Conservation (phyloP, 306 rosid genomes). For the Ormosia emarginata region DNA sequence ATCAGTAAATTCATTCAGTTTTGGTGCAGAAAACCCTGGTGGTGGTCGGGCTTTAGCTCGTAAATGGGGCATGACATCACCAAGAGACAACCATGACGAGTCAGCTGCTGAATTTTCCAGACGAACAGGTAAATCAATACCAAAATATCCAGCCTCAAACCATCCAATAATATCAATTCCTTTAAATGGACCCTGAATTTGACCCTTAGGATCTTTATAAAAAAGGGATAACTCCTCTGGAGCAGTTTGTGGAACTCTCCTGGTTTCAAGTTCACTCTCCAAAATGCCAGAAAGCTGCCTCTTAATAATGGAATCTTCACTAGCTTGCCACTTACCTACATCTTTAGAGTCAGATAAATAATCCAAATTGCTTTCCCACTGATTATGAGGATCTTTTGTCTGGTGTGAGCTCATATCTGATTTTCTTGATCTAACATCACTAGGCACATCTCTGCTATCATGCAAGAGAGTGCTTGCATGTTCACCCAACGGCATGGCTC, state of each 20-base stretch:
- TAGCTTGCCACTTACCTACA: slow-evolving; percentile 56
- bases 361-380: slow-evolving; percentile 44
- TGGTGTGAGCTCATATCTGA: slow-evolving; percentile 48
- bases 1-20: slow-evolving; percentile 56
- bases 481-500: slow-evolving; percentile 44
- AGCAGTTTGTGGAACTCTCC: slow-evolving; percentile 56
- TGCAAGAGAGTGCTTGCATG: slow-evolving; percentile 39
- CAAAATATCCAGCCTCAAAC: slow-evolving; percentile 97
- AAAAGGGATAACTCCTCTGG: slow-evolving; percentile 76
- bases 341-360: slow-evolving; percentile 55
- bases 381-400: slow-evolving; percentile 52
- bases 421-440: slow-evolving; percentile 52
- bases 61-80: slow-evolving; percentile 97
- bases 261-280: slow-evolving; percentile 64
- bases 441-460: slow-evolving; percentile 53
- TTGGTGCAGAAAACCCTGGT: slow-evolving; percentile 83
- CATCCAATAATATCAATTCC: slow-evolving; percentile 94
- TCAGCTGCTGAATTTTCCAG: slow-evolving; percentile 52
- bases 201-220: slow-evolving; percentile 85
- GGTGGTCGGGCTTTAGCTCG: slow-evolving; percentile 94
- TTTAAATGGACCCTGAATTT: slow-evolving; percentile 86
- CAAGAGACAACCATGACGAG: slow-evolving; percentile 73
- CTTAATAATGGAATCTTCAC: slow-evolving; percentile 50
- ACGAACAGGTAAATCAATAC: slow-evolving; percentile 81
- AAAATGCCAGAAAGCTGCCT: slow-evolving; percentile 79